Evolutionary conservation across 805 yeast species (phyloP), one percentile per base, ranked within the genome.

Genomic region (Metschnikowia similis): DNA sequence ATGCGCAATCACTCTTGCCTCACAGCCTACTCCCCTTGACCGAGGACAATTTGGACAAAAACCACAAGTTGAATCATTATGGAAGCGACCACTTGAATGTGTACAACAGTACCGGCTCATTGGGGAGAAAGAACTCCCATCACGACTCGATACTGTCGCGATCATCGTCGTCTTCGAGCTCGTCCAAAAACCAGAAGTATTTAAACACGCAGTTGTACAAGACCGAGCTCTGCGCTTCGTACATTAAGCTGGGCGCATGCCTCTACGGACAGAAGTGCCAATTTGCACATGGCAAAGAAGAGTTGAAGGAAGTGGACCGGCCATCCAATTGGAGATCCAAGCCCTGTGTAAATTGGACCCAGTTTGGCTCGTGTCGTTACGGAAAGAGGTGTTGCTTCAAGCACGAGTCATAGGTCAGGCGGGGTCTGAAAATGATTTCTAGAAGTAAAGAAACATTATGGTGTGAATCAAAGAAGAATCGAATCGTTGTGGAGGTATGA

Each of bases 221-320:
- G 70, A 91, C 97, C 0, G 97, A 90, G 67, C 75, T 91, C 49
- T 90, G 97, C 67, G 85, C 84, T 36, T 84, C 91, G 27, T 90
- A 77, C 64, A 80, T 82, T 62, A 82, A 80, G 59, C 78, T 81
- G 56, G 82, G 83, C 26, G 56, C 63, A 10, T 90, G 97, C 66
- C 96, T 96, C 13, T 90, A 90, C 65, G 96, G 96, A 2, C 77
- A 80, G 56, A 90, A 90, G 71, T 90, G 97, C 66, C 97, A 90
- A 70, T 90, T 90, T 76, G 97, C 97, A 6, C 97, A 90, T 63
- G 97, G 97, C 16, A 75, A 79, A 36, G 70, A 77, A 48, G 97
- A 90, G 66, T 72, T 90, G 59, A 88, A 88, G 66, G 58, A 67
- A 10, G 83, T 89, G 41, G 84, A 82, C 52, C 77, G 92, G 52